Evolutionary conservation across 129 eudicot species (phyloP).

Genomic region (Flaveria linearis): DNA sequence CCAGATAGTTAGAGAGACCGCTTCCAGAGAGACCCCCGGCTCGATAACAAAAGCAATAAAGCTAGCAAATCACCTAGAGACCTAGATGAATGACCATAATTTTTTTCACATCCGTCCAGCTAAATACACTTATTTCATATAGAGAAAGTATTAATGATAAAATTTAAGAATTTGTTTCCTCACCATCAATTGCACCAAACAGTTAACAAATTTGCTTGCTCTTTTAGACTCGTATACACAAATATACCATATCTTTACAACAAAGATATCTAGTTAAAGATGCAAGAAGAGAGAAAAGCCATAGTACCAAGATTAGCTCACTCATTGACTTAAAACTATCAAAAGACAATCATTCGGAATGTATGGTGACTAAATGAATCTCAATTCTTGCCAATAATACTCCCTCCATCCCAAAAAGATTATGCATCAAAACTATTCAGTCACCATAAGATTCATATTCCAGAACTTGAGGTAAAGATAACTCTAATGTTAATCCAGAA

Average conservation of each 20-base stretch:
- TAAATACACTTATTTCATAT: too few species aligned
- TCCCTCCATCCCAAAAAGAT: background rate
- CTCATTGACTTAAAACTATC: background rate
- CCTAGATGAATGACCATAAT: too few species aligned
- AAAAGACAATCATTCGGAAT: background rate
- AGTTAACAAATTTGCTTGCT: background rate
- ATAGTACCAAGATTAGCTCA: background rate
- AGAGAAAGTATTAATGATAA: too few species aligned
- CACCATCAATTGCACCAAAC: background rate
- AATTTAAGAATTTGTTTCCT: too few species aligned
- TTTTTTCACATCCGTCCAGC: too few species aligned
- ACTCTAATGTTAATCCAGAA: background rate
- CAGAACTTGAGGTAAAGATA: too few species aligned
- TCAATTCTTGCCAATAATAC: background rate
- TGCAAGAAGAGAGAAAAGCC: background rate
- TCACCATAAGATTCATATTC: too few species aligned
- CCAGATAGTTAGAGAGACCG: too few species aligned
- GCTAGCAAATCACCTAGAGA: too few species aligned
- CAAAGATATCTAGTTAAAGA: background rate
- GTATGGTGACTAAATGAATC: background rate
- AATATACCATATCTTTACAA: background rate
- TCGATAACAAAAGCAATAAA: too few species aligned
- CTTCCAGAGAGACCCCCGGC: too few species aligned
- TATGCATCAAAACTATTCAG: too few species aligned
- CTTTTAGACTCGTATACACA: background rate